Conservation (phyloP, 83 land plant genomes). For the Thuja plicata region DNA sequence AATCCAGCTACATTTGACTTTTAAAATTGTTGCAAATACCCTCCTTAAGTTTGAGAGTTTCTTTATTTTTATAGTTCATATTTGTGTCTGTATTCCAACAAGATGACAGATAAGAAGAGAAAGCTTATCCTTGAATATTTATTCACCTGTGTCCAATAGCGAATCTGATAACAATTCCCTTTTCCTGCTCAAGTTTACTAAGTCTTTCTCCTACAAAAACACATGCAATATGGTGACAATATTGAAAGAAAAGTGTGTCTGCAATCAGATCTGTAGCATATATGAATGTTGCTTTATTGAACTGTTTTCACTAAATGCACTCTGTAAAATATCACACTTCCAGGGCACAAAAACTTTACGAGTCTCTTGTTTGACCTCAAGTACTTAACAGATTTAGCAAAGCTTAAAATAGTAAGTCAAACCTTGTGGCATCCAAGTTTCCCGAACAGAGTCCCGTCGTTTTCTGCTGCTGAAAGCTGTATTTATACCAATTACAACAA, state of each 20-base stretch:
- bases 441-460: conserved; percentile 65
- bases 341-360: neutral
- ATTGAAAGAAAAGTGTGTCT: neutral
- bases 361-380: neutral
- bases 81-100: neutral
- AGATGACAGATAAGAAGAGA: neutral
- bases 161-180: conserved; percentile 77
- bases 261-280: neutral
- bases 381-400: neutral
- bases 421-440: conserved; percentile 87
- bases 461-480: conserved; percentile 87
- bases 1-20: neutral
- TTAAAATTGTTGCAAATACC: neutral
- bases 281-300: neutral
- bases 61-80: neutral
- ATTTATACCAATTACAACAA: conserved; percentile 83
- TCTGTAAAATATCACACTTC: neutral
- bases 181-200: conserved; percentile 57
- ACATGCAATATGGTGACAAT: neutral
- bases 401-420: neutral
- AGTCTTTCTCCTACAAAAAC: conserved; percentile 58
- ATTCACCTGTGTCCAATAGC: conserved; percentile 88
- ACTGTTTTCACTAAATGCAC: neutral
- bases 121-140: neutral
- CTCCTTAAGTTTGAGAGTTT: neutral